Base-by-base conservation (phyloP, 2,329 filamentous ascomycete genomes). In the Coniosporium tulheliwenetii region DNA sequence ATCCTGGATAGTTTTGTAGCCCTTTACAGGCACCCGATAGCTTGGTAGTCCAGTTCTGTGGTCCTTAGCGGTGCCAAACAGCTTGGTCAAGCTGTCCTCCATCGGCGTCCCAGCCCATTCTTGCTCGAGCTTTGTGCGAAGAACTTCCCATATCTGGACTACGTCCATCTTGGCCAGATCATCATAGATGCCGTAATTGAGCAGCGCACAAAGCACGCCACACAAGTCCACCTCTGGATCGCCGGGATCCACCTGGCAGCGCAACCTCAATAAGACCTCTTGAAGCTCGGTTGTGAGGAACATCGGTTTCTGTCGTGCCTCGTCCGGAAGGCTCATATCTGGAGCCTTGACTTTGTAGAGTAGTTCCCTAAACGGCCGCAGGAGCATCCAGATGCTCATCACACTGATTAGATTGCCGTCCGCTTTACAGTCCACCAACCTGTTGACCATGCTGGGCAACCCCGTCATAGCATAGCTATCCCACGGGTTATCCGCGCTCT, bases 391-490 rank as follows among this genome's bases (percentile, higher is more conserved):
- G 1, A 72, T 64, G 2, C 70, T 67, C n/a, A 79, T 49, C 0
- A 71, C 69, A 15, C 73, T 72, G 8, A 75, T 60, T 41, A 66
- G 49, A 43, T 64, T 61, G 1, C 59, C 59, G 46, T 41, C 15
- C 47, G 50, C 29, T 45, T 48, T 16, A 26, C 19, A 26, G 7
- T 26, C 19, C 19, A 26, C 19, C 19, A 7, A 26, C 7, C 19
- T 26, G 19, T 26, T 26, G 19, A 26, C 19, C 37, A 67, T 62
- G 1, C 70, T 67, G 38, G 70, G 67, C 39, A 77, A 62, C 4
- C 74, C 73, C 29, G 73, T 76, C 54, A 75, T 65, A 5, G 63
- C 58, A 48, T 74, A 61, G 48, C 70, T 71, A 48, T 75, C 69
- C 71, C 71, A 75, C 5, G 65, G 63, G 44, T 73, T 71, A 1